Evolutionary conservation across 768 basidiomycete species (phyloP).

Genomic region (Tulasnella sp.): DNA sequence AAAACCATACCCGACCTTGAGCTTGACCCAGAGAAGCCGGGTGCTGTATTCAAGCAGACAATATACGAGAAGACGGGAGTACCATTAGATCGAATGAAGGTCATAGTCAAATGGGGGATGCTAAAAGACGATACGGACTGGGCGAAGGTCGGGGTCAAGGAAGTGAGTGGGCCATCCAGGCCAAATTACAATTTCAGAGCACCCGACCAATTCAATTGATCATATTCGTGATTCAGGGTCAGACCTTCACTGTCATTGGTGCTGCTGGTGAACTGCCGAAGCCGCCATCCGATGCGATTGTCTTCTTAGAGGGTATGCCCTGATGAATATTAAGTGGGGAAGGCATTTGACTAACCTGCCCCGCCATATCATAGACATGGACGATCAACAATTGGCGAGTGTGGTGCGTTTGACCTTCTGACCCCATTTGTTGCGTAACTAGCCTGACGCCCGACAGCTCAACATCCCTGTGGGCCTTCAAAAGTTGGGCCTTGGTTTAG

Average conservation of each 20-base stretch:
- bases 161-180: conserved; percentile 37
- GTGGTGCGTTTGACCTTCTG: conserved; percentile 42
- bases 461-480: conserved; percentile 69
- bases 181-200: too few species aligned
- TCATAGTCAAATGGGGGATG: conserved; percentile 68
- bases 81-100: conserved; percentile 87
- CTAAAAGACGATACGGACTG: conserved; percentile 76
- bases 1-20: conserved; percentile 53
- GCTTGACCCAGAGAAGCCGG: conserved; percentile 62
- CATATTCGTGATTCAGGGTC: conserved; percentile 41
- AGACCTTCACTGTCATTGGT: conserved; percentile 89
- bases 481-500: conserved; percentile 38
- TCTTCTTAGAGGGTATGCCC: conserved; percentile 72
- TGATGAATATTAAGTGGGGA: too few species aligned
- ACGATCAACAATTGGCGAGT: conserved; percentile 66
- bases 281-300: conserved; percentile 63
- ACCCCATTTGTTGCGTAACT: neutral
- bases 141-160: conserved; percentile 74
- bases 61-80: conserved; percentile 78
- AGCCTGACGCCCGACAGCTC: conserved; percentile 36
- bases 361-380: conserved; percentile 66
- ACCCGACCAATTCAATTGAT: neutral
- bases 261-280: conserved; percentile 86
- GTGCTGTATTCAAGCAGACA: conserved; percentile 68
- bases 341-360: neutral